phyloP scores from a whole-genome alignment of 331 rosid genomes.

The Malus hybrid region DNA sequence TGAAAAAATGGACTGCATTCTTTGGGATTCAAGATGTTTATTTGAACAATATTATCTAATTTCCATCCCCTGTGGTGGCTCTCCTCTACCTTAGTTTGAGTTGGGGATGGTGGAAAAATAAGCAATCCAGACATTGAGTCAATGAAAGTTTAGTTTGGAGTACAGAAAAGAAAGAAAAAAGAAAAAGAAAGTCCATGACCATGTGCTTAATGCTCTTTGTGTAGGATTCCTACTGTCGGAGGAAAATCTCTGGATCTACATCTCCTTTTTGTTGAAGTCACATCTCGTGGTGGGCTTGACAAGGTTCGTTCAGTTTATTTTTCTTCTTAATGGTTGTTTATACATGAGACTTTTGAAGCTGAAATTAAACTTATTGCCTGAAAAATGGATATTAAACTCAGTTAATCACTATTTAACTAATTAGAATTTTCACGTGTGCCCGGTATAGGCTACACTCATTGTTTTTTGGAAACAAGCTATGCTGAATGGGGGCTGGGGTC shows the following conservation, averaged over 20 bases:
- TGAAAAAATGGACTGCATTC: neutral
- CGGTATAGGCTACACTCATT: neutral
- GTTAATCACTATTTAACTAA: neutral
- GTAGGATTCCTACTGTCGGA: slow-evolving; percentile 67
- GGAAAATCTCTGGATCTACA: slow-evolving; percentile 67
- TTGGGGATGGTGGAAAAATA: neutral
- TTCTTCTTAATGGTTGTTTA: neutral
- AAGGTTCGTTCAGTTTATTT: slow-evolving; percentile 40
- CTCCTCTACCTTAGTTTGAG: neutral
- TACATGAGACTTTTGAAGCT: neutral
- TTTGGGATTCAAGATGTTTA: neutral
- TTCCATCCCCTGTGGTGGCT: neutral
- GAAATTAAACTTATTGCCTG: neutral
- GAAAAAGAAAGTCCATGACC: slow-evolving; percentile 1
- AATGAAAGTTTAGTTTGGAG: slow-evolving; percentile 4
- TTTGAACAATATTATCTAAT: neutral
- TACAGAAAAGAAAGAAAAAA: neutral
- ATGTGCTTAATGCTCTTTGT: slow-evolving; percentile 8
- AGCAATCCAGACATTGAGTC: neutral
- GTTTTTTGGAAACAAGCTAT: neutral
- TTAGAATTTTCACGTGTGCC: neutral
- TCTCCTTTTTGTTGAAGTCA: slow-evolving; percentile 70
- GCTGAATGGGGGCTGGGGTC: neutral
- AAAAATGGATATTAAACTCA: neutral
- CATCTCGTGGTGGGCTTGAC: slow-evolving; percentile 74